Conservation (phyloP, 768 basidiomycete species). For the Kwoniella newhampshirensis region DNA sequence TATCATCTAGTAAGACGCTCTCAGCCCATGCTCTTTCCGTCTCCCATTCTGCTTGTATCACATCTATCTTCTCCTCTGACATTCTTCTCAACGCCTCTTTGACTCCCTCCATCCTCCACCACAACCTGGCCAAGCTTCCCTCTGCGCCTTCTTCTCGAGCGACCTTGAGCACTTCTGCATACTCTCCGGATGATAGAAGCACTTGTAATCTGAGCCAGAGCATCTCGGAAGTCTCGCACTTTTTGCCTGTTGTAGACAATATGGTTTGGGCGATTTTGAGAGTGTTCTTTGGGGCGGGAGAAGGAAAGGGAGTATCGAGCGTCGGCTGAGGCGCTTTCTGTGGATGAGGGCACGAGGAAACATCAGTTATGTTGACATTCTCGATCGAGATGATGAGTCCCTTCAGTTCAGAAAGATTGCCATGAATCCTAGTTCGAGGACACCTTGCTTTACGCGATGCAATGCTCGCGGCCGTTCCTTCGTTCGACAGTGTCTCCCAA, state of each 20-base stretch:
- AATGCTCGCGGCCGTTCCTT: no score
- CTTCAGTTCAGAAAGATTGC: no score
- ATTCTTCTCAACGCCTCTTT: slow-evolving; percentile 20
- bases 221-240: slow-evolving; percentile 23
- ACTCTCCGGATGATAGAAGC: slow-evolving; percentile 22
- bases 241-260: slow-evolving; percentile 13
- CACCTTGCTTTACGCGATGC: no score
- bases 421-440: neutral
- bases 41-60: slow-evolving; percentile 7
- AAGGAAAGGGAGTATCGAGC: slow-evolving; percentile 16
- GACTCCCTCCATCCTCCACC: slow-evolving; percentile 28
- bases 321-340: slow-evolving; percentile 30
- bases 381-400: neutral
- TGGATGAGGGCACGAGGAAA: no score
- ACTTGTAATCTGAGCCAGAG: slow-evolving; percentile 44
- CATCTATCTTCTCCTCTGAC: neutral
- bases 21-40: slow-evolving; percentile 23
- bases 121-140: slow-evolving; percentile 22
- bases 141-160: slow-evolving; percentile 16
- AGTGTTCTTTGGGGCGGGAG: slow-evolving; percentile 11
- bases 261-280: slow-evolving; percentile 22
- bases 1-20: slow-evolving; percentile 4
- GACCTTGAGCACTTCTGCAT: slow-evolving; percentile 18
- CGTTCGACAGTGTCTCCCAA: neutral
- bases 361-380: neutral